Percentiles rank a stretch among this genome's conserved stretches.
These are phyloP conservation scores for Pseudofabraea citricarpa DNA, from an alignment of 2,329 filamentous ascomycete genomes.

Conservation along the genomic window DNA sequence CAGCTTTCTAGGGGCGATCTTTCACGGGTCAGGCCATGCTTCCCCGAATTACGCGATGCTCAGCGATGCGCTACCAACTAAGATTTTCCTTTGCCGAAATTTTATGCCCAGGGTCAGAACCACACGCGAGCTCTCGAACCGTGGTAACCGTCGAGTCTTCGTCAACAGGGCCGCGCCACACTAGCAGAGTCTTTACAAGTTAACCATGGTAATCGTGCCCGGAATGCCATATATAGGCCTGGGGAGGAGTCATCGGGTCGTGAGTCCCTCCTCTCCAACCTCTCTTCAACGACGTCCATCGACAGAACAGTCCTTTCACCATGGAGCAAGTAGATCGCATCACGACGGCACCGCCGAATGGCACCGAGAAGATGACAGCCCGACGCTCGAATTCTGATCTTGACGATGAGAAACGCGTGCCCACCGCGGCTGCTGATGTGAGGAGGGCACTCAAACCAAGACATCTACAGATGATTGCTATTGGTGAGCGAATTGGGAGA, in stretches of 20 bases:
- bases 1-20: too few species aligned
- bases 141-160: too few species aligned
- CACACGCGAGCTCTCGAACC: not conserved
- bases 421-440: slow-evolving; percentile 9
- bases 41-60: too few species aligned
- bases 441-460: slow-evolving; percentile 44
- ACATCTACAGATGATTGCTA: slow-evolving; percentile 65
- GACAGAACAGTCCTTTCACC: not conserved
- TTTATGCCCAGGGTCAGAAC: not conserved
- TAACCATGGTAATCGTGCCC: too few species aligned
- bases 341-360: not conserved
- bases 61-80: too few species aligned
- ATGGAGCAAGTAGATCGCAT: slow-evolving; percentile 2
- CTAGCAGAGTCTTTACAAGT: not conserved
- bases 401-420: slow-evolving; percentile 21
- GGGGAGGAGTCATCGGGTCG: too few species aligned
- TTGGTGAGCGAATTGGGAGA: slow-evolving; percentile 36
- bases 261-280: too few species aligned
- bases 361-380: not conserved
- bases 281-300: not conserved
- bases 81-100: not conserved
- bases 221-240: too few species aligned
- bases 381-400: slow-evolving; percentile 8
- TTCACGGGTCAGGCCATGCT: too few species aligned
- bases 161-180: too few species aligned